Evolutionary conservation across 805 yeast genomes (phyloP).

Genomic region (fission yeast (Schizosaccharomyces pombe)): ASM294v3 CU329670.1:3142001-3142500

Average conservation of each 20-base stretch:
- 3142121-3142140: not conserved
- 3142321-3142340: constrained; percentile 39
- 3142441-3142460: constrained; percentile 36
- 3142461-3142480: constrained; percentile 72
- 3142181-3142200: too few species aligned
- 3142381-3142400: constrained; percentile 12
- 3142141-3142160: not conserved
- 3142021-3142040: constrained; percentile 75
- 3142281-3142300: constrained; percentile 86
- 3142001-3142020: constrained; percentile 40
- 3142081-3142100: constrained; percentile 3
- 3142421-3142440: constrained; percentile 49
- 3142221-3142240: constrained; percentile 1
- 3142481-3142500: constrained; percentile 81
- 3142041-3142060: constrained; percentile 54
- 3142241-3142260: constrained; percentile 5
- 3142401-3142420: constrained; percentile 12
- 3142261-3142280: constrained; percentile 26
- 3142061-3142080: too few species aligned
- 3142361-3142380: not conserved
- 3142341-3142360: constrained; percentile 3
- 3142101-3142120: constrained; percentile 12
- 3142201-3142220: not conserved
- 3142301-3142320: constrained; percentile 63
- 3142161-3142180: constrained; percentile 4